A percentile compares a stretch with the other conserved stretches of the same genome.
phyloP scores from a whole-genome alignment of 169 alveolate genomes.

The Eimeria tenella region DNA sequence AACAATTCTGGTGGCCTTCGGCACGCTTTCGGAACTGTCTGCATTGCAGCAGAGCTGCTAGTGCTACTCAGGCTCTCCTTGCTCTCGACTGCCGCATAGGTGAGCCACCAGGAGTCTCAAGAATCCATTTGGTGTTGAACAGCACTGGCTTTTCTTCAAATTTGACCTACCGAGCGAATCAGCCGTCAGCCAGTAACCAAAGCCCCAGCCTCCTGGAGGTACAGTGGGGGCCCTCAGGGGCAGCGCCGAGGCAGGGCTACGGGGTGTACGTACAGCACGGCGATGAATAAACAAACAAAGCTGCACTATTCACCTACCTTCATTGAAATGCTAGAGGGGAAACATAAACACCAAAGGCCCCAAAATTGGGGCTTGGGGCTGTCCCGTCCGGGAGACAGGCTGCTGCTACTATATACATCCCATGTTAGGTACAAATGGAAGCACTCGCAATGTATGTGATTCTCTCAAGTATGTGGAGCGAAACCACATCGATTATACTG shows the following conservation, averaged over 20 bases:
- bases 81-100: neutral
- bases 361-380: slow-evolving; percentile 56
- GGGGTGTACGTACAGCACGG: neutral
- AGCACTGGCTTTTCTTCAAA: neutral
- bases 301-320: neutral
- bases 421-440: too few relatives aligned
- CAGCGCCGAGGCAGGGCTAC: slow-evolving; percentile 16
- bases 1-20: neutral
- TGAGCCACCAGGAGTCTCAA: neutral
- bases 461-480: too few relatives aligned
- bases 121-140: neutral
- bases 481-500: too few relatives aligned
- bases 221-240: slow-evolving; percentile 59
- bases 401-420: neutral
- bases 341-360: neutral
- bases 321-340: neutral
- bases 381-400: slow-evolving; percentile 39
- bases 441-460: too few relatives aligned
- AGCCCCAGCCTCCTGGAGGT: slow-evolving; percentile 35
- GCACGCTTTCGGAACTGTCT: neutral
- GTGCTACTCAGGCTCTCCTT: neutral
- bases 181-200: slow-evolving; percentile 30
- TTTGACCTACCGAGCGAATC: slow-evolving; percentile 23
- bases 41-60: neutral
- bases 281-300: neutral